Evolutionary conservation across 208 protist genomes (phyloP).

Genomic region (Trypanosoma avium): DNA sequence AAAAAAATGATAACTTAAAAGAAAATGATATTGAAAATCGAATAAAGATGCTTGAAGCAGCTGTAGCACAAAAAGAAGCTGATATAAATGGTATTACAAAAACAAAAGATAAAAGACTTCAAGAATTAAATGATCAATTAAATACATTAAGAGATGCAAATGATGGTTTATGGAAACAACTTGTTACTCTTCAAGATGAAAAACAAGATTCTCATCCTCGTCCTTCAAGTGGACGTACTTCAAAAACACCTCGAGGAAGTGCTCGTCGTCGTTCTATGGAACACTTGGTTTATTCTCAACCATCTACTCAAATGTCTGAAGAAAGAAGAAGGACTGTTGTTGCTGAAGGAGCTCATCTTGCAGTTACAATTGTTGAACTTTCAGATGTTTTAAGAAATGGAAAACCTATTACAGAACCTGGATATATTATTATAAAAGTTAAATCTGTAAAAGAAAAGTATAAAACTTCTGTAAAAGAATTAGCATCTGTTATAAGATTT

Average conservation of each 20-base stretch:
- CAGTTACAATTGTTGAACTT: constrained; percentile 77
- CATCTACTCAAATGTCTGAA: constrained; percentile 48
- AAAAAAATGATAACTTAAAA: constrained; percentile 28
- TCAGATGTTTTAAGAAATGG: constrained; percentile 63
- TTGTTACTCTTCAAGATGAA: constrained; percentile 25
- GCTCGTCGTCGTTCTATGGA: constrained; percentile 25
- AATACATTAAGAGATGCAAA: constrained; percentile 40
- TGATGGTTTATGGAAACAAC: constrained; percentile 40
- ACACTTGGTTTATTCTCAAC: constrained; percentile 34
- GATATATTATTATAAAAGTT: constrained; percentile 80
- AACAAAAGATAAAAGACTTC: constrained; percentile 17
- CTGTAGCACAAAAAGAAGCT: constrained; percentile 24
- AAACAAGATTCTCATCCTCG: constrained; percentile 13
- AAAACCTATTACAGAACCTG: constrained; percentile 63
- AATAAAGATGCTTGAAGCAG: constrained; percentile 35
- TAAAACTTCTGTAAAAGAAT: constrained; percentile 78
- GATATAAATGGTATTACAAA: constrained; percentile 11
- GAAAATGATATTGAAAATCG: constrained; percentile 25
- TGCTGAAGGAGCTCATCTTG: constrained; percentile 78
- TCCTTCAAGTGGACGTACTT: constrained; percentile 23
- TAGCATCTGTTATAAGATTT: constrained; percentile 72
- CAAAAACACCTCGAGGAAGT: constrained; percentile 29
- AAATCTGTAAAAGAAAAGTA: constrained; percentile 92
- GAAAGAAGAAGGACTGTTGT: constrained; percentile 60
- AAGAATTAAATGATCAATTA: constrained; percentile 34